A percentile compares a stretch with the other conserved stretches of the same genome.
Conservation (phyloP, 306 rosid genomes). For the Pterocarpus santalinus region DNA sequence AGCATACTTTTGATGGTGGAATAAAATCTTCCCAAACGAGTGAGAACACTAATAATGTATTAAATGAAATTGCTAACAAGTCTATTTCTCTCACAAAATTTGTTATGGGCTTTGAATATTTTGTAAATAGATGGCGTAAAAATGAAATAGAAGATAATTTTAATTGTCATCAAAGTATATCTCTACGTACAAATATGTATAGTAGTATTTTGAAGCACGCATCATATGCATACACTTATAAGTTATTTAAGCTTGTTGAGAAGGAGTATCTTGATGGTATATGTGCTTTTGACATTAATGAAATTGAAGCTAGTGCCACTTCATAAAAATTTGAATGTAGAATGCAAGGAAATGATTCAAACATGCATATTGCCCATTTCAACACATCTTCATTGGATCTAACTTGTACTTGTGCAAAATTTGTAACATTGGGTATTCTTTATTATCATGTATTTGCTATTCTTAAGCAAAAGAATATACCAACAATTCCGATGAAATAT, state of each 20-base stretch:
- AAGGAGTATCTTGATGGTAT: background rate
- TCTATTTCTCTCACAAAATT: background rate
- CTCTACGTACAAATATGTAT: background rate
- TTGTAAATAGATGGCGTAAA: background rate
- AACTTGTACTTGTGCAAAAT: background rate
- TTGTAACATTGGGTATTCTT: too few species aligned
- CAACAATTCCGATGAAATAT: too few species aligned
- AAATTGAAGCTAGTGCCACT: background rate
- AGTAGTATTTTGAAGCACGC: background rate
- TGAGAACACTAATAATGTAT: conserved; percentile 3
- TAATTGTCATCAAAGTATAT: background rate
- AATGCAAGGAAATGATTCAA: background rate
- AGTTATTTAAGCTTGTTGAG: background rate
- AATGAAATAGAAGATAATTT: background rate
- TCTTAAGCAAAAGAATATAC: too few species aligned
- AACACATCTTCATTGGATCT: background rate
- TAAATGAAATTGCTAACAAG: too few species aligned
- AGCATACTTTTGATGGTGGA: background rate
- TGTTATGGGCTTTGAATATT: background rate
- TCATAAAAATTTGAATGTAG: background rate
- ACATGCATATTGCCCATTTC: background rate
- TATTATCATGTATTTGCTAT: too few species aligned
- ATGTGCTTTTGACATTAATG: background rate
- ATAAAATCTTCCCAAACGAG: background rate
- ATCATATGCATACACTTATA: background rate